phyloP scores from a whole-genome alignment of 2,329 filamentous ascomycete genomes.

The Colletotrichum sp. region DNA sequence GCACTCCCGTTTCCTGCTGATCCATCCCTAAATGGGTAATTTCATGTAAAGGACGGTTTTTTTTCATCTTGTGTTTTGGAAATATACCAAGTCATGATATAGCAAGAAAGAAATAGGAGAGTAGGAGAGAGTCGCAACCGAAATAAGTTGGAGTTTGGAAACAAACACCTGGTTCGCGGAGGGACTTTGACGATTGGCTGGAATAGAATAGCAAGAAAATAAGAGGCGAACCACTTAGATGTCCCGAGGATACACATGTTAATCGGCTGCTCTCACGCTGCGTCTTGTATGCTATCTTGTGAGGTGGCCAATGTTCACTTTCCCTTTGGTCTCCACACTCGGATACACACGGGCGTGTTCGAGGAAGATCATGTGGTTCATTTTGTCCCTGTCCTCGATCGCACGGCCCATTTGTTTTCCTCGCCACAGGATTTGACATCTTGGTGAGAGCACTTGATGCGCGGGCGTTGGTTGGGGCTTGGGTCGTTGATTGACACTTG shows the following conservation, averaged over 20 bases:
- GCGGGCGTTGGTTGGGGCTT: neutral
- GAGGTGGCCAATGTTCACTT: neutral
- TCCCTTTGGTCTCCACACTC: neutral
- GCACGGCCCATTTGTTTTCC: neutral
- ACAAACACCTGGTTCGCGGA: neutral
- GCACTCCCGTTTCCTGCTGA: neutral
- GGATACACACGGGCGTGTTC: neutral
- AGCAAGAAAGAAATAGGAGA: neutral
- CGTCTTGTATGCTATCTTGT: neutral
- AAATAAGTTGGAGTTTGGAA: neutral
- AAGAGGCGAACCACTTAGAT: neutral
- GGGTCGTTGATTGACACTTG: neutral
- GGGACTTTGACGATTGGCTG: neutral
- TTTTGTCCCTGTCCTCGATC: neutral
- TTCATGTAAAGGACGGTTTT: neutral
- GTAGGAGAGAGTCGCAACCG: neutral
- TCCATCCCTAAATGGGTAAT: conserved; percentile 4
- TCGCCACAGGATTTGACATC: neutral
- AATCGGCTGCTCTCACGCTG: neutral
- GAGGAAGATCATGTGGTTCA: neutral
- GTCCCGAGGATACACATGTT: neutral
- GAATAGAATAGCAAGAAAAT: neutral
- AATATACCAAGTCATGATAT: neutral
- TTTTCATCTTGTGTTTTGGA: conserved; percentile 11
- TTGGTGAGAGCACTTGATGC: neutral